Conservation (phyloP, 2,329 filamentous ascomycete genomes). For the Cercospora sojina region DNA sequence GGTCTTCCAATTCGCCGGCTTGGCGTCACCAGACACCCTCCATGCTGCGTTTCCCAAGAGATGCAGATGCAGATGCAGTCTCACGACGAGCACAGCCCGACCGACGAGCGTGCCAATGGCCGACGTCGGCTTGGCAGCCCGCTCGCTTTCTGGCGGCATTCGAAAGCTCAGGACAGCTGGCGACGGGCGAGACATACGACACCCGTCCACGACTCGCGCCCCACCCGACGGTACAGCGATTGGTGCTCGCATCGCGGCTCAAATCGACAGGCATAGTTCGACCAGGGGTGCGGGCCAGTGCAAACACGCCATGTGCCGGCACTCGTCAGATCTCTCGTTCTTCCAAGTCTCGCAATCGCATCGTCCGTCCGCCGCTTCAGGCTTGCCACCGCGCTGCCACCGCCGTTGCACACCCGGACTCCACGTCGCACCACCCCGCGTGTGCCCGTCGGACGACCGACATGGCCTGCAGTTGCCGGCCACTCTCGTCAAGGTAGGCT, state of each 20-base stretch:
- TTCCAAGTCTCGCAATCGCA: not conserved
- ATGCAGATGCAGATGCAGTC: too few species aligned
- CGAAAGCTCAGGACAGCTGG: not conserved
- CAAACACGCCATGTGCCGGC: not conserved
- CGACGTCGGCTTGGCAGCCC: not conserved
- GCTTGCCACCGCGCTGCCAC: not conserved
- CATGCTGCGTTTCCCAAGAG: not conserved
- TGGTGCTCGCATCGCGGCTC: not conserved
- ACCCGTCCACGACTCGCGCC: not conserved
- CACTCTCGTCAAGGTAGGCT: not conserved
- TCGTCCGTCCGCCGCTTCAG: not conserved
- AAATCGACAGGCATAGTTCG: not conserved
- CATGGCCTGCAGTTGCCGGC: not conserved
- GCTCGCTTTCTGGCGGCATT: not conserved
- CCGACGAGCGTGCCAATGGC: not conserved
- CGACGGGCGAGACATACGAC: not conserved
- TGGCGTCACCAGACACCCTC: not conserved
- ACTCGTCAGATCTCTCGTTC: not conserved
- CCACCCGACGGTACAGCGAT: not conserved
- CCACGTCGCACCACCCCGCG: not conserved
- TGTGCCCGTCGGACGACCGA: not conserved
- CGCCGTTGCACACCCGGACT: not conserved
- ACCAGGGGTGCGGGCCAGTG: not conserved
- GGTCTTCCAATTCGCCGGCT: not conserved
- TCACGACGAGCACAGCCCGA: not conserved